A percentile compares a stretch with the other conserved stretches of the same genome.
These are phyloP conservation scores for Chamaecyparis obtusa DNA, from an alignment of 75 land plant species.

Conservation along the genomic window DNA sequence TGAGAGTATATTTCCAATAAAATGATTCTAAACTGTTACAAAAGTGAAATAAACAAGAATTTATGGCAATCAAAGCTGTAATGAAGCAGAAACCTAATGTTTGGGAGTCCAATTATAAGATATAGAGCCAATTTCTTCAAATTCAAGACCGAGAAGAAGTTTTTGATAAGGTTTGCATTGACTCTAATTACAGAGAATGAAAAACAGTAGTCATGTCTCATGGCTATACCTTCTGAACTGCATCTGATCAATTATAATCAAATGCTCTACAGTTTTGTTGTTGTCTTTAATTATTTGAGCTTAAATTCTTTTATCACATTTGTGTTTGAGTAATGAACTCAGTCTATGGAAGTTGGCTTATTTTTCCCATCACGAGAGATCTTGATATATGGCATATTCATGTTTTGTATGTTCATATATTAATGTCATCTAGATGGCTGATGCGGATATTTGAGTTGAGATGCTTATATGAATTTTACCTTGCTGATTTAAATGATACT, in stretches of 20 bases:
- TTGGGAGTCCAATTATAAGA: not conserved
- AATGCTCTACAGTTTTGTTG: not conserved
- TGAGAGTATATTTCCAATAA: not conserved
- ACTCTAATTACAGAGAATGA: not conserved
- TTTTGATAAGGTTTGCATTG: not conserved
- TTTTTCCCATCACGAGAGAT: not conserved
- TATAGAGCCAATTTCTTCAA: not conserved
- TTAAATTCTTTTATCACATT: not conserved
- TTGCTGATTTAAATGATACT: not conserved
- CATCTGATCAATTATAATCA: not conserved
- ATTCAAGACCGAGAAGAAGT: not conserved
- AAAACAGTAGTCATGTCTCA: not conserved
- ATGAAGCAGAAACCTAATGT: not conserved
- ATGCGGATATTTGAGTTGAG: not conserved
- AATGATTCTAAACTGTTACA: not conserved
- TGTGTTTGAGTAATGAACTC: not conserved
- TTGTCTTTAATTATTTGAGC: not conserved
- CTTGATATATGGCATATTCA: not conserved
- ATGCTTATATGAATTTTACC: not conserved
- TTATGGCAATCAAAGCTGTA: not conserved
- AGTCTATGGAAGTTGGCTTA: not conserved
- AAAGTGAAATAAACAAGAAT: not conserved
- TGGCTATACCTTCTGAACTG: not conserved
- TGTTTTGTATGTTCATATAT: not conserved
- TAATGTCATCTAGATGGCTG: not conserved